Conservation (phyloP, 1,139 yeast genomes). For the Blastobotrys niveus region DNA sequence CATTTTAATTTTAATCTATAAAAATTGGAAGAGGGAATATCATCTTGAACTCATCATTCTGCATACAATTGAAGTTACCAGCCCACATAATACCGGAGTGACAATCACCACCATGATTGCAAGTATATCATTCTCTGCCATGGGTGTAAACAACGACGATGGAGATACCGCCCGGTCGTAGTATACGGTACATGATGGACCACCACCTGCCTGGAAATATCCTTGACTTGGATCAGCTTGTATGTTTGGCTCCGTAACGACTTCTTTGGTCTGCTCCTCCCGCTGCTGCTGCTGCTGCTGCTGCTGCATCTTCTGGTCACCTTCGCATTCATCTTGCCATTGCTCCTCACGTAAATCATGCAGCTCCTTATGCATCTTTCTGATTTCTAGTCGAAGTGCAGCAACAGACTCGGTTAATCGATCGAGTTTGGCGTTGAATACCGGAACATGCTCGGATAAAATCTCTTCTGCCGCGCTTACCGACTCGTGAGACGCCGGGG, state of each 20-base stretch:
- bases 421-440: neutral
- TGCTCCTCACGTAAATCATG: slow-evolving; percentile 4
- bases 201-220: too few species aligned
- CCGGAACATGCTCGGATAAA: neutral
- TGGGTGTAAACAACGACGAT: too few species aligned
- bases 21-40: neutral
- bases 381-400: neutral
- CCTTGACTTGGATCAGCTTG: too few species aligned
- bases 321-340: neutral
- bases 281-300: too few species aligned
- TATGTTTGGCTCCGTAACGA: too few species aligned
- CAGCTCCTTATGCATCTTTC: slow-evolving; percentile 3
- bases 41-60: neutral
- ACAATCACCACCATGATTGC: neutral
- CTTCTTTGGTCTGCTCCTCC: too few species aligned
- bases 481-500: too few species aligned
- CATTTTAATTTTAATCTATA: too few species aligned
- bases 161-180: too few species aligned
- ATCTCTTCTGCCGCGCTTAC: too few species aligned
- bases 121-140: neutral
- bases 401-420: neutral
- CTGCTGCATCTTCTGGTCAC: too few species aligned
- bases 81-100: slow-evolving; percentile 7
- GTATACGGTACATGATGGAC: too few species aligned
- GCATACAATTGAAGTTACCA: neutral